Base-by-base conservation (phyloP, 768 basidiomycete genomes). In the Cystobasidium onofrii region DNA sequence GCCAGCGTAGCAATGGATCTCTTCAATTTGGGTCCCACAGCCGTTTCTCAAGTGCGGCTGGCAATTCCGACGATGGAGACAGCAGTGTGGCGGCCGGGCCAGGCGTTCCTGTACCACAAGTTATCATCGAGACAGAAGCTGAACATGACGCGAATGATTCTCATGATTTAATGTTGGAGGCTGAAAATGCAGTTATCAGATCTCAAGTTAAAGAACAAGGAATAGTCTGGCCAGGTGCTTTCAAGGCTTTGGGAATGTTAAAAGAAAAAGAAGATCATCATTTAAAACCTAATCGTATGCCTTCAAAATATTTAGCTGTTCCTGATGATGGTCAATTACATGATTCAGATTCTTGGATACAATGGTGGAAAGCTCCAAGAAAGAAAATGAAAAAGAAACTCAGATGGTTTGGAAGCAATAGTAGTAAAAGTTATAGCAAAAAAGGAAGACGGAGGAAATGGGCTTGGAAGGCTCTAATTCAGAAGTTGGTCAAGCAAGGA, bases 181-280 rank as follows among this genome's bases (percentile, higher is more conserved):
- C 69, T 36, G 69, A 71, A 29, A 71, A 71, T 60, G 69, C 33
- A 34, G 69, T 71, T 27, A 71, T 71, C 31, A 54, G 69, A 31
- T 23, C 33, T 6, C 33, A 36, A 33, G 69, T 71, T 25, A 71
- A 71, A 55, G 27, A 60, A 55, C 69, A 71, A 60, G 69, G 69
- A 6, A 60, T 71, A 13, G 69, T 71, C 7, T 71, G 69, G 69
- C 44, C 69, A 12, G 69, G 69, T 25, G 69, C 69, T 27, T 71
- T 71, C 31, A 71, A 44, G 39, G 69, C 69, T 29, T 36, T 71
- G 10, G 69, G 69, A 15, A 36, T 55, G 31, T 54, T 71, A 13
- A 71, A 71, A 39, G 36, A 71, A 36, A 71, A 60, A 55, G 54
- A 55, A 71, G 69, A 71, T 61, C 69, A 71, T 55, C 69, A 60